Conservation (phyloP, 805 yeast genomes). For the Ogataea methylovora region DNA sequence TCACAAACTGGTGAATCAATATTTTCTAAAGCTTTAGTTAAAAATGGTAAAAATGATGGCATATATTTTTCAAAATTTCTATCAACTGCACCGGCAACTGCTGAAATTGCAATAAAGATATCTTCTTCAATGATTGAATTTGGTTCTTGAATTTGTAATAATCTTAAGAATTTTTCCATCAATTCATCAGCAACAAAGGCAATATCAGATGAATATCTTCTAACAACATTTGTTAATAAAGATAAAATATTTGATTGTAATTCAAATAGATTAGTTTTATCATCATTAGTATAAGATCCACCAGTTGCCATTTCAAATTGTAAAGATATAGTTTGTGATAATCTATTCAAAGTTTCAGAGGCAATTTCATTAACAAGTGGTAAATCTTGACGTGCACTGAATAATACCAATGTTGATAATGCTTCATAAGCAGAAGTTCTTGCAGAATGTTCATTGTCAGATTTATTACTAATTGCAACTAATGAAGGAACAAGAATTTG, state of each 20-base stretch:
- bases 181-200: constrained; percentile 67
- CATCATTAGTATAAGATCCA: constrained; percentile 44
- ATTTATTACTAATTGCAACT: constrained; percentile 57
- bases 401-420: constrained; percentile 70
- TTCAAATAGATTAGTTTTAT: constrained; percentile 74
- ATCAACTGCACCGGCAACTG: constrained; percentile 79
- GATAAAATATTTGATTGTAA: constrained; percentile 77
- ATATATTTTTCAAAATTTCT: constrained; percentile 66
- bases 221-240: constrained; percentile 71
- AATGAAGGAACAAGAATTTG: constrained; percentile 61
- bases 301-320: constrained; percentile 36
- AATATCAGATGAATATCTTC: constrained; percentile 69
- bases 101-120: constrained; percentile 83
- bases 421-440: constrained; percentile 98
- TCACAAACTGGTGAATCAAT: constrained; percentile 77
- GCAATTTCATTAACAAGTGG: constrained; percentile 68
- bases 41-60: constrained; percentile 75
- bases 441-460: constrained; percentile 79
- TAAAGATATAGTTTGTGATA: constrained; percentile 60
- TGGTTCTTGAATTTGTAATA: constrained; percentile 52
- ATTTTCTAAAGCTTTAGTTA: constrained; percentile 72
- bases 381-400: constrained; percentile 63
- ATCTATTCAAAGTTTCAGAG: constrained; percentile 60
- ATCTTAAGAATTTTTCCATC: constrained; percentile 74
- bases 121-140: constrained; percentile 84